phyloP scores from a whole-genome alignment of 108 stramenopile species.

The Stephanodiscus minutulus region DNA sequence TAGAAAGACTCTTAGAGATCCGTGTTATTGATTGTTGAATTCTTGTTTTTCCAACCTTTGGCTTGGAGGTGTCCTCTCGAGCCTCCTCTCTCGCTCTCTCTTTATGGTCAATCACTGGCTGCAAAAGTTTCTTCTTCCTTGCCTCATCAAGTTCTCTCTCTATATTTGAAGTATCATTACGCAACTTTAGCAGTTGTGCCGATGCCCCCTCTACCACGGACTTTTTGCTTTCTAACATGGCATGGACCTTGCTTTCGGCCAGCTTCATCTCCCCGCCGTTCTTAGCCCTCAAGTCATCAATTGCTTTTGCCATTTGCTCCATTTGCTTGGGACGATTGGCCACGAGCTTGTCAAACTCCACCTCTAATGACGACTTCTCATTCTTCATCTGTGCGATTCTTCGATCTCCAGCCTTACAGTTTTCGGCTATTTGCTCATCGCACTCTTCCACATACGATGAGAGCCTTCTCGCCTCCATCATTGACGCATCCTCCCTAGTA shows the following conservation, averaged over 20 bases:
- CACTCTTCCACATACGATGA: neutral
- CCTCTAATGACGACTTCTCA: slow-evolving; percentile 8
- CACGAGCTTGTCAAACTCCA: slow-evolving; percentile 19
- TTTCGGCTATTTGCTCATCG: slow-evolving; percentile 9
- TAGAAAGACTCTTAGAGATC: neutral
- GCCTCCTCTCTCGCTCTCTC: neutral
- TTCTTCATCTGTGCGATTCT: slow-evolving; percentile 2
- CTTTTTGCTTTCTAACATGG: slow-evolving; percentile 23
- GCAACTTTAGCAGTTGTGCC: neutral
- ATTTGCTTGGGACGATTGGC: slow-evolving; percentile 9
- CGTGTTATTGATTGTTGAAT: neutral
- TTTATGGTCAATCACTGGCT: neutral
- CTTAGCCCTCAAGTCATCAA: slow-evolving; percentile 17
- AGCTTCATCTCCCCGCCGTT: slow-evolving; percentile 16
- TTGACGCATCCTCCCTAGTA: neutral
- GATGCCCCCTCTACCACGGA: slow-evolving; percentile 9
- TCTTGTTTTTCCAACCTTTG: neutral
- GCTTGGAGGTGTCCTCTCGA: neutral
- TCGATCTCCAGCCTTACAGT: slow-evolving; percentile 14
- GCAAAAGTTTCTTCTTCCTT: slow-evolving; percentile 18
- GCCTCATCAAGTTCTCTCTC: slow-evolving; percentile 21
- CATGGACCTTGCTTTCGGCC: slow-evolving; percentile 19
- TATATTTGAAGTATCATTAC: neutral
- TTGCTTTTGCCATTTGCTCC: slow-evolving; percentile 8
- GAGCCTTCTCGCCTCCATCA: neutral